These are phyloP conservation scores for Marsdenia floribunda DNA, from an alignment of 257 asterid genomes.

Conservation along the genomic window DNA sequence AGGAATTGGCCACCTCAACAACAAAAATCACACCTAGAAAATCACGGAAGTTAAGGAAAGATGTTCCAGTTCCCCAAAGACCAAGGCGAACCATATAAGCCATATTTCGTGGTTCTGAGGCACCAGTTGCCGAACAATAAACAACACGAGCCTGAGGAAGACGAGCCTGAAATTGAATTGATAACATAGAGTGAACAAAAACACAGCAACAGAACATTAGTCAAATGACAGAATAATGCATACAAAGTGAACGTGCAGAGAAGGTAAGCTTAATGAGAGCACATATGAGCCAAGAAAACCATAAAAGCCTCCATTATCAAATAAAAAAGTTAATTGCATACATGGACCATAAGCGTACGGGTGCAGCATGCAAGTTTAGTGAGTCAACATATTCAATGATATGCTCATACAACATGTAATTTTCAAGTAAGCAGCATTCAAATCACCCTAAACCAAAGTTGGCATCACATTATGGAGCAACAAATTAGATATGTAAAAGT, in stretches of 20 bases:
- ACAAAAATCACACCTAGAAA: slow-evolving; percentile 64
- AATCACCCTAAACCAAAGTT: background rate
- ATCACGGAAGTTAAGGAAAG: slow-evolving; percentile 69
- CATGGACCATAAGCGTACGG: background rate
- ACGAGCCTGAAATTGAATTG: slow-evolving; percentile 59
- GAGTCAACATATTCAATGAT: background rate
- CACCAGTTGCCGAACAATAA: slow-evolving; percentile 99
- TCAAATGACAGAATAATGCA: slow-evolving; percentile 6
- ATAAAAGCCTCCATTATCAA: slow-evolving; percentile 12
- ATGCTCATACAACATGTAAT: background rate
- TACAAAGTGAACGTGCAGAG: background rate
- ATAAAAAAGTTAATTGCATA: background rate
- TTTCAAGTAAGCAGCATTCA: background rate
- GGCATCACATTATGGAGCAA: background rate
- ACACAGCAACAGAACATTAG: slow-evolving; percentile 16
- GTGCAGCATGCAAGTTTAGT: background rate
- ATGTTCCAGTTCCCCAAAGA: slow-evolving; percentile 98
- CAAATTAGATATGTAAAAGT: background rate
- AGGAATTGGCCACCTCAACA: slow-evolving; percentile 12
- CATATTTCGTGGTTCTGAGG: slow-evolving; percentile 98
- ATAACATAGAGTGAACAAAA: slow-evolving; percentile 23
- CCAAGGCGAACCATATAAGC: slow-evolving; percentile 99
- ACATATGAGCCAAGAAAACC: slow-evolving; percentile 6
- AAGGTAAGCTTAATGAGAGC: background rate
- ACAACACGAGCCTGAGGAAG: slow-evolving; percentile 97